Conservation (phyloP, 2,329 filamentous ascomycete genomes). For the Diaporthe citriasiana region DNA sequence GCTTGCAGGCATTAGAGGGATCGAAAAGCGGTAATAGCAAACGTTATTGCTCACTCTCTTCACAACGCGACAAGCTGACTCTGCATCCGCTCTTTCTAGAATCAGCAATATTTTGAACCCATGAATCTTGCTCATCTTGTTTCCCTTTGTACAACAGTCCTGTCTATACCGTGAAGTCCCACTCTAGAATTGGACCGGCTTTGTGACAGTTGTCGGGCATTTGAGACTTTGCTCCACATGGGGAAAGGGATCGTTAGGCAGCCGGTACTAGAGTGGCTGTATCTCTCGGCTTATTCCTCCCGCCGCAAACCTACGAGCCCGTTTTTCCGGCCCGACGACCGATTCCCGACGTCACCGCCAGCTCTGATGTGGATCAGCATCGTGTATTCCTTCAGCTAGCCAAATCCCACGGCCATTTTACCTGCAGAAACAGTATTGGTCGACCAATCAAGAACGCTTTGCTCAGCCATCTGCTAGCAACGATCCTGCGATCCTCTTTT, state of each 20-base stretch:
- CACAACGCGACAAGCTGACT: background rate
- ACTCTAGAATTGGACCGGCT: too few relatives aligned
- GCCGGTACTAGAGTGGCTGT: background rate
- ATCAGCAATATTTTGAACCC: background rate
- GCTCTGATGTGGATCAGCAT: background rate
- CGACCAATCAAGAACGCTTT: background rate
- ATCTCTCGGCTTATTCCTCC: background rate
- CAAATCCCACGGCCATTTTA: background rate
- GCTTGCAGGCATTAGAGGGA: background rate
- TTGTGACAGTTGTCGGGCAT: background rate
- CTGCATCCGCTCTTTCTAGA: background rate
- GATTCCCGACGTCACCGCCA: background rate
- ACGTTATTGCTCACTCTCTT: background rate
- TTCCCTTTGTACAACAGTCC: too few relatives aligned
- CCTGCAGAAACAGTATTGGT: background rate
- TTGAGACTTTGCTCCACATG: background rate
- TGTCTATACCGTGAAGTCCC: too few relatives aligned
- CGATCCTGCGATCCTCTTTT: background rate
- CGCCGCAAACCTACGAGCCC: background rate
- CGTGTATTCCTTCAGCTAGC: background rate
- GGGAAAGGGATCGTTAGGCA: background rate
- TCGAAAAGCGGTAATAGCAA: background rate
- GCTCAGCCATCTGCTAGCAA: background rate
- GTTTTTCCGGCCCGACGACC: background rate
- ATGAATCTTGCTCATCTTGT: background rate